Evolutionary conservation across 495 filamentous ascomycete genomes (phyloP).

Genomic region (Letharia lupina): DNA sequence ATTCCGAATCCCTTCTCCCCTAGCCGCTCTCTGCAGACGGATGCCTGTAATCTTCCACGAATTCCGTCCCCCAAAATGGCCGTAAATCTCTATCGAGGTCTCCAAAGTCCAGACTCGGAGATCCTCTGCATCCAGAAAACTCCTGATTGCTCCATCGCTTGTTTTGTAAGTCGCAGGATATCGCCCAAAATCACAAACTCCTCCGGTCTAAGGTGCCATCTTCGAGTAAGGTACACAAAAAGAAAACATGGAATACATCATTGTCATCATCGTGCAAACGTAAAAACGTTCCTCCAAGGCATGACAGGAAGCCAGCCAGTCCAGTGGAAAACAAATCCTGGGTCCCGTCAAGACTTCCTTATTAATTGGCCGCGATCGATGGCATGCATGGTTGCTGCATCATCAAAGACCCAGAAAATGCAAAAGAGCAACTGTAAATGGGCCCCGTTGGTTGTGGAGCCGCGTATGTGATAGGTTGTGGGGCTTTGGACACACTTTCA

Average conservation of each 20-base stretch:
- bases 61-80: neutral
- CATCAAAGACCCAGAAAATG: neutral
- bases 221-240: conserved; percentile 9
- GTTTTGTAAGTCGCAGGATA: conserved; percentile 6
- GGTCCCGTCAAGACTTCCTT: neutral
- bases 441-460: conserved; percentile 4
- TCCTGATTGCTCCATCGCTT: conserved; percentile 6
- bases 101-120: neutral
- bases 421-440: conserved; percentile 1
- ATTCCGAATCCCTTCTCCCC: neutral
- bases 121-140: neutral
- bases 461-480: neutral
- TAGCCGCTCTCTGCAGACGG: neutral
- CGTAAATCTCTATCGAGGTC: neutral
- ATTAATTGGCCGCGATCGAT: neutral
- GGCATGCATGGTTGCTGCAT: neutral
- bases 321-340: conserved; percentile 5
- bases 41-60: neutral
- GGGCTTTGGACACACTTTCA: neutral
- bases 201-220: conserved; percentile 3
- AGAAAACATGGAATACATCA: conserved; percentile 8
- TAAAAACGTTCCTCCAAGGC: neutral
- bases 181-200: neutral
- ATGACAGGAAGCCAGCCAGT: neutral
- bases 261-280: conserved; percentile 10